These are phyloP conservation scores for Hirsutella rhossiliensis DNA, from an alignment of 2,329 filamentous ascomycete genomes.

Conservation along the genomic window DNA sequence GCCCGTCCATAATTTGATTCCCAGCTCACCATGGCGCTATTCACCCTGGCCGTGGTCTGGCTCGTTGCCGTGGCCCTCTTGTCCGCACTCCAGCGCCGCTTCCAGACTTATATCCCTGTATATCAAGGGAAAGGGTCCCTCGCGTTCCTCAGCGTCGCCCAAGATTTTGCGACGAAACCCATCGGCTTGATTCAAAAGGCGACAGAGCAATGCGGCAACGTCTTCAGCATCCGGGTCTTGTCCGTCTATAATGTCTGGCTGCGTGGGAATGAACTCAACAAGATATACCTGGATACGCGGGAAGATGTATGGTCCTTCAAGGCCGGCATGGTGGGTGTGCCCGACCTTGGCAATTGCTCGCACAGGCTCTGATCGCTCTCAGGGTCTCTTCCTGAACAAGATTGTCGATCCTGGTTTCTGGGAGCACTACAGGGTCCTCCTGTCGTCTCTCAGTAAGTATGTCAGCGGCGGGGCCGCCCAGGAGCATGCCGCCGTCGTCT, in stretches of 20 bases:
- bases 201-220: slow-evolving; percentile 2
- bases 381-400: slow-evolving; percentile 7
- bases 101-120: too few species aligned
- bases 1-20: too few species aligned
- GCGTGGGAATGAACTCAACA: slow-evolving; percentile 4
- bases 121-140: too few species aligned
- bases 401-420: slow-evolving; percentile 6
- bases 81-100: too few species aligned
- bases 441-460: slow-evolving; percentile 5
- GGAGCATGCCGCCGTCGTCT: not conserved
- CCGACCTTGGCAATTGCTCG: not conserved
- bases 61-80: too few species aligned
- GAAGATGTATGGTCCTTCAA: slow-evolving; percentile 7
- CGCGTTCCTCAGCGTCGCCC: too few species aligned
- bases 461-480: slow-evolving; percentile 1
- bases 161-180: not conserved
- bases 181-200: slow-evolving; percentile 3
- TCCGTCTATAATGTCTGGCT: slow-evolving; percentile 5
- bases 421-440: slow-evolving; percentile 3
- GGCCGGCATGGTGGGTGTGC: slow-evolving; percentile 6
- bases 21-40: too few species aligned
- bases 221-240: slow-evolving; percentile 5
- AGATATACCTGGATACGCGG: slow-evolving; percentile 3
- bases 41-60: too few species aligned
- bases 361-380: too few species aligned